Evolutionary conservation across 192 early-diverging fungal species (phyloP).

Genomic region (Thoreauomyces humboldtii): DNA sequence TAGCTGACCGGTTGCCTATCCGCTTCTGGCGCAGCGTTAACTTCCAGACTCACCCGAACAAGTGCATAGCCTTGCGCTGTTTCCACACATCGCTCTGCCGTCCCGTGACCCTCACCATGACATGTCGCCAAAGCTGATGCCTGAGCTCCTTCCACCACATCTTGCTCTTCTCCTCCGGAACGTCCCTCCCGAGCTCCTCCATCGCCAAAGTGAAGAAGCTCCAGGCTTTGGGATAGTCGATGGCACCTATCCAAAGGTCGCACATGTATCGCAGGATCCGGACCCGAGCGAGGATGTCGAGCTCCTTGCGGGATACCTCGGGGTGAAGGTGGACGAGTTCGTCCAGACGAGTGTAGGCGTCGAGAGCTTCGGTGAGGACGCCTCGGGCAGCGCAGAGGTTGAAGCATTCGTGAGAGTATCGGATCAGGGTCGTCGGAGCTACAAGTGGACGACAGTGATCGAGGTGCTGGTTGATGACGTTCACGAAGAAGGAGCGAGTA

Average conservation of each 20-base stretch:
- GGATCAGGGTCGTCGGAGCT: neutral
- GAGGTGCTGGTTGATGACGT: constrained; percentile 4
- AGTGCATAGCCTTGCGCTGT: too few relatives aligned
- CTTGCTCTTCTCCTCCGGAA: neutral
- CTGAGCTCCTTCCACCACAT: neutral
- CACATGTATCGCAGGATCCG: neutral
- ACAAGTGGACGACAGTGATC: constrained; percentile 9
- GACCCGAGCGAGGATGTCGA: neutral
- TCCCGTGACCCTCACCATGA: neutral
- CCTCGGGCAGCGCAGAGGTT: constrained; percentile 8
- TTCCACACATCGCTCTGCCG: neutral
- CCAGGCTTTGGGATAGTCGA: constrained; percentile 3
- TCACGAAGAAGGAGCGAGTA: neutral
- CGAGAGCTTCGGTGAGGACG: neutral
- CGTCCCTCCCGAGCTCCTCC: neutral
- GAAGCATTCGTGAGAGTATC: neutral
- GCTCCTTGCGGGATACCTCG: neutral
- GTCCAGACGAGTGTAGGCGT: neutral
- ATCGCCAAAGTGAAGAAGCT: neutral
- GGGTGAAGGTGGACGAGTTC: neutral
- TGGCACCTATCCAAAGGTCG: neutral
- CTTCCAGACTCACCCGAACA: too few relatives aligned
- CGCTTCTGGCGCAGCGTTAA: too few relatives aligned
- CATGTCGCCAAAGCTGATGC: neutral
- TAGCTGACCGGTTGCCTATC: too few relatives aligned